Evolutionary conservation across 2,329 filamentous ascomycete species (phyloP), one percentile per base, ranked within the genome.

Genomic region (Botrytis pseudocinerea): DNA sequence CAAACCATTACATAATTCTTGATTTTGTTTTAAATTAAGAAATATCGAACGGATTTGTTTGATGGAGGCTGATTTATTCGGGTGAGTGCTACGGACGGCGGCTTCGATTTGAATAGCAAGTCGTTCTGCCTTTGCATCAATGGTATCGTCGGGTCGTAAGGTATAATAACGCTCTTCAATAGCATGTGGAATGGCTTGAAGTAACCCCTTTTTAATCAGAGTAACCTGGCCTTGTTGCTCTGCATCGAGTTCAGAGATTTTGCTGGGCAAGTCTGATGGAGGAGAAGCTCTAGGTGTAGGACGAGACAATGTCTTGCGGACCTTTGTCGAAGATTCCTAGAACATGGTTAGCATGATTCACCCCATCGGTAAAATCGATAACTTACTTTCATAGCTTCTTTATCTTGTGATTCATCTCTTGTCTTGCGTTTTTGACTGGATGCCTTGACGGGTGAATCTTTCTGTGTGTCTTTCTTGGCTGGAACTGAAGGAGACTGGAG

Each of bases 1-100:
- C 70, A 99, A 85, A 59, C 92, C 89, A 78, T 91, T 88, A 70
- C 92, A 89, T 62, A 99, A 85, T 77, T 94, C 90, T 71, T 90
- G 84, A 81, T 99, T 99, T 80, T 91, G 91, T 86, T 97, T 97
- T 74, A 98, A 85, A 83, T 98, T 98, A 83, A 93, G 93, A 66
- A 90, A 85, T 77, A 99, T 88, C 62, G 91, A 90, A 76, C 94
- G 90, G 78, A 94, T 88, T 82, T 97, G 89, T 48, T 84, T 84
- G 22, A 80, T 84, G 77, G 89, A 90, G 69, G 89, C 84, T 73
- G 84, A 84, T 38, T 85, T 83, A 48, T 83, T 83, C 0, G 85
- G 84, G 72, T 91, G 87, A 0, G 85, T 86, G 75, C 88, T 87
- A 73, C 87, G 84, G 22, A 91, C 87, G 6, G 89, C 89, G 78